Conservation (phyloP, 2,329 filamentous ascomycete species). For the Verticillium isaacii region DNA sequence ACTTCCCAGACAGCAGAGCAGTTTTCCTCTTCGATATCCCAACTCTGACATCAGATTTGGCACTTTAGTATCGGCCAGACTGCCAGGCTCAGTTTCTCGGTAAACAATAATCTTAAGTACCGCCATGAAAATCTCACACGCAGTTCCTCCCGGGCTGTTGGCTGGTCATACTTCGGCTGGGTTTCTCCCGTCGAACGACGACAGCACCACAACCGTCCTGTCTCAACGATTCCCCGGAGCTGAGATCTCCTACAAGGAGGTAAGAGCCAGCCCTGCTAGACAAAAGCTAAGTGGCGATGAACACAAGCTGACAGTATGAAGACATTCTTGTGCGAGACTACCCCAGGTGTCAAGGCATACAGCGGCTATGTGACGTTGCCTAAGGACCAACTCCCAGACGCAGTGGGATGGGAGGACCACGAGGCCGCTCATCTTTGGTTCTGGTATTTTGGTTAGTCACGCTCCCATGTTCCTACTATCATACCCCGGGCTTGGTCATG, state of each 20-base stretch:
- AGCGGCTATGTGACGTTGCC: constrained; percentile 53
- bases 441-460: constrained; percentile 40
- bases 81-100: too few species aligned
- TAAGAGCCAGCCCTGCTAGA: neutral
- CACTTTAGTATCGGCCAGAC: too few species aligned
- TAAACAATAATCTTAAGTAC: too few species aligned
- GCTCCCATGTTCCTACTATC: too few species aligned
- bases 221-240: constrained; percentile 1
- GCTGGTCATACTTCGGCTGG: neutral
- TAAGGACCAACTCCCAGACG: constrained; percentile 26
- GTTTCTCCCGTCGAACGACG: neutral
- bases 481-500: too few species aligned
- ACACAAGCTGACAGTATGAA: neutral
- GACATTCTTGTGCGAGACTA: constrained; percentile 48
- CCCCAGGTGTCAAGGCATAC: constrained; percentile 48
- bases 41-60: too few species aligned
- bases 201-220: neutral
- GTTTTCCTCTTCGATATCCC: too few species aligned
- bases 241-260: constrained; percentile 2
- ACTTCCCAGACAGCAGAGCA: too few species aligned
- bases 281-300: too few species aligned
- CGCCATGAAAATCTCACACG: neutral
- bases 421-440: constrained; percentile 53
- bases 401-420: constrained; percentile 31
- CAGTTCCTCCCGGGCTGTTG: neutral